phyloP scores from a whole-genome alignment of 148 eudicot species.

The Selenicereus undatus region DNA sequence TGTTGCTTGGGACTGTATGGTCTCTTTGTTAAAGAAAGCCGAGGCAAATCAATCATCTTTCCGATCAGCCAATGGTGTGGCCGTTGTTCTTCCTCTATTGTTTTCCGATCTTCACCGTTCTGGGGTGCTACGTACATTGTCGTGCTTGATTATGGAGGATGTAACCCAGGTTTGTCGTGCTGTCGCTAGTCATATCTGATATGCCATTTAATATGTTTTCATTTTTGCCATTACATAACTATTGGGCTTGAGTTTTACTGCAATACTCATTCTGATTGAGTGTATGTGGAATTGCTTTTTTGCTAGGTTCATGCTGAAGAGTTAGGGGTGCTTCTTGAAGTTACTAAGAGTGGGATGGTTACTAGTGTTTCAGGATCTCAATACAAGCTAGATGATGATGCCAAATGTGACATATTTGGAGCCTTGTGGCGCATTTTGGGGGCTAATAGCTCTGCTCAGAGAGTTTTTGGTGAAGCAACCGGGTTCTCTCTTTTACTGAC shows the following conservation, averaged over 20 bases:
- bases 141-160: conserved; percentile 91
- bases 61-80: conserved; percentile 84
- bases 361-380: conserved; percentile 83
- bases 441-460: conserved; percentile 73
- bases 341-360: conserved; percentile 91
- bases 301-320: conserved; percentile 88
- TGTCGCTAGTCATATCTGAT: neutral
- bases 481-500: conserved; percentile 91
- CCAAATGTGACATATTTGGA: conserved; percentile 91
- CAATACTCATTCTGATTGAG: conserved; percentile 3
- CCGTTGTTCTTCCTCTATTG: conserved; percentile 75
- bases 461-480: conserved; percentile 96
- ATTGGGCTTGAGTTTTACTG: neutral
- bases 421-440: conserved; percentile 93
- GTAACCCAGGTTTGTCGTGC: conserved; percentile 54
- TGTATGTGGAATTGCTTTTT: conserved; percentile 11
- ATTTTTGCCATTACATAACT: neutral
- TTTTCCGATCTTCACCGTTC: conserved; percentile 80
- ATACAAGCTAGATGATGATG: conserved; percentile 66
- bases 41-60: conserved; percentile 88
- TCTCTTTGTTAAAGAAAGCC: conserved; percentile 86
- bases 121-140: conserved; percentile 87
- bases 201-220: neutral
- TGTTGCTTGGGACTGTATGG: conserved; percentile 95
- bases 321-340: conserved; percentile 78